Conservation (phyloP, 495 filamentous ascomycete species). For the Aspergillus saccharolyticus region DNA sequence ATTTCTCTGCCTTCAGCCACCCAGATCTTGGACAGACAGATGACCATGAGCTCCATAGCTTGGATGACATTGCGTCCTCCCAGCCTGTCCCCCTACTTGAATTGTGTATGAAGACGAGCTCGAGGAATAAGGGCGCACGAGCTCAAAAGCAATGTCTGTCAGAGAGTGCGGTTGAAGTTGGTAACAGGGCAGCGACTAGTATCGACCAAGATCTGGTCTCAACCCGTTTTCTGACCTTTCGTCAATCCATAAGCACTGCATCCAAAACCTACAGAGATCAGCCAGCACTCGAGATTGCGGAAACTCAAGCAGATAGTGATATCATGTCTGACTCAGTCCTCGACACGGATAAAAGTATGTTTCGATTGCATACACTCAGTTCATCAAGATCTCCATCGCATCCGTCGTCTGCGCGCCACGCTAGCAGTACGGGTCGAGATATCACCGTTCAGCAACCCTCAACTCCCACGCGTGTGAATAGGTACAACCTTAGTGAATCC, state of each 20-base stretch:
- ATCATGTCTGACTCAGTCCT: neutral
- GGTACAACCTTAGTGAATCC: neutral
- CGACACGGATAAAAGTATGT: neutral
- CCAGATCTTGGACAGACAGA: neutral
- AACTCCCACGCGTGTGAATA: neutral
- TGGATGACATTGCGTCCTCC: slow-evolving; percentile 22
- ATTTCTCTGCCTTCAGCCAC: neutral
- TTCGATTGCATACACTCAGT: neutral
- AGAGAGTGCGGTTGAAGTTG: neutral
- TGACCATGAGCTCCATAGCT: slow-evolving; percentile 16
- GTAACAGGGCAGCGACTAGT: neutral
- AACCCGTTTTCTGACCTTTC: slow-evolving; percentile 8
- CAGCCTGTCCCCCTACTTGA: slow-evolving; percentile 21
- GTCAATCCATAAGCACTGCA: slow-evolving; percentile 4
- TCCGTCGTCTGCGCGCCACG: neutral
- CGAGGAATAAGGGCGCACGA: slow-evolving; percentile 16
- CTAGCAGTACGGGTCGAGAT: neutral
- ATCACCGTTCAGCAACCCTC: neutral
- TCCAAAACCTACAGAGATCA: neutral
- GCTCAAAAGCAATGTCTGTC: slow-evolving; percentile 8
- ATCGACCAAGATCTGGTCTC: slow-evolving; percentile 4
- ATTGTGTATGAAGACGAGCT: slow-evolving; percentile 11
- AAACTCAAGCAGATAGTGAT: neutral
- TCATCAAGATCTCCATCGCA: neutral
- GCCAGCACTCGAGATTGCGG: neutral